Evolutionary conservation across 1,284 basidiomycete species (phyloP).

Genomic region (Exobasidium rhododendri): DNA sequence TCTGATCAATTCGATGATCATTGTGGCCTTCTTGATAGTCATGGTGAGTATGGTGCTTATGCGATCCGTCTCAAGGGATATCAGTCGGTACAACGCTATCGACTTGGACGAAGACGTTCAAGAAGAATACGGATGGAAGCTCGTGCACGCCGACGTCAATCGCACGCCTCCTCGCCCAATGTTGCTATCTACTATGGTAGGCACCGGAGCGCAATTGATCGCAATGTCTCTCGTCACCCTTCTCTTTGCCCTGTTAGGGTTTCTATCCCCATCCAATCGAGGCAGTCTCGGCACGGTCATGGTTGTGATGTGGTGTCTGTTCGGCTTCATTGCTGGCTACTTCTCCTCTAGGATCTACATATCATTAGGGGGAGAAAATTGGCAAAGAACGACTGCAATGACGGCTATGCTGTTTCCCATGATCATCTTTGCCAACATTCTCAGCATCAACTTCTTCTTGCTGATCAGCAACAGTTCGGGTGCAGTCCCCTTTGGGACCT

Average conservation of each 20-base stretch:
- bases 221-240: constrained; percentile 87
- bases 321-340: constrained; percentile 87
- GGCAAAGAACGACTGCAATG: constrained; percentile 77
- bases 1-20: constrained; percentile 79
- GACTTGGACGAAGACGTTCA: constrained; percentile 92
- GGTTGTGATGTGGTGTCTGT: constrained; percentile 92
- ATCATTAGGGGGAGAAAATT: constrained; percentile 75
- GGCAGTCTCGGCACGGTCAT: constrained; percentile 92
- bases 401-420: constrained; percentile 86
- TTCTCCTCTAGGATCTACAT: constrained; percentile 78
- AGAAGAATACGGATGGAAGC: constrained; percentile 97
- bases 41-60: constrained; percentile 88
- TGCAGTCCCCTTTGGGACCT: constrained; percentile 89
- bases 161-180: constrained; percentile 71
- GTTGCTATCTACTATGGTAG: constrained; percentile 77
- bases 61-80: constrained; percentile 84
- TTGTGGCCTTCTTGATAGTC: constrained; percentile 71
- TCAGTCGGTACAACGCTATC: constrained; percentile 91
- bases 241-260: constrained; percentile 96
- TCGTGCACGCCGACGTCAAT: constrained; percentile 94
- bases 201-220: constrained; percentile 84
- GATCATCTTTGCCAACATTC: constrained; percentile 58
- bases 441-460: constrained; percentile 58
- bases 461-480: constrained; percentile 82
- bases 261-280: constrained; percentile 90